These are phyloP conservation scores for Mucor saturninus DNA, from an alignment of 371 early-diverging fungal genomes.

Conservation along the genomic window DNA sequence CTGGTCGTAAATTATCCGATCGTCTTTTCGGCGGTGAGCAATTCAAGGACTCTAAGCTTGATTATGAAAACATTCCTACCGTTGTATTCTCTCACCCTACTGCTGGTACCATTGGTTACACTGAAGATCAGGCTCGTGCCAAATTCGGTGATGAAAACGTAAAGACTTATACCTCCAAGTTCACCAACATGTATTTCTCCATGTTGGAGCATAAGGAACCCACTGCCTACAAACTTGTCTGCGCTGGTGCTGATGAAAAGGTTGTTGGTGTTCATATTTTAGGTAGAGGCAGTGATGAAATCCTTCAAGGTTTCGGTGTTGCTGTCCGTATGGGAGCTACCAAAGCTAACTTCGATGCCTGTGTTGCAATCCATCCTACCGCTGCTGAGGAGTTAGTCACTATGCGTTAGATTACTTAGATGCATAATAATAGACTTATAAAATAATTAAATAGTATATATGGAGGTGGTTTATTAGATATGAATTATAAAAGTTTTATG, in stretches of 20 bases:
- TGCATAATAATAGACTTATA: too few species aligned
- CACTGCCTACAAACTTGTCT: conserved; percentile 90
- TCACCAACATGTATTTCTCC: conserved; percentile 92
- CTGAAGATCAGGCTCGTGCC: conserved; percentile 81
- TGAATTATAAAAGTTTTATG: too few species aligned
- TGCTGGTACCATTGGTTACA: conserved; percentile 88
- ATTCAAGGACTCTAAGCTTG: conserved; percentile 77
- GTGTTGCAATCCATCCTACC: conserved; percentile 99
- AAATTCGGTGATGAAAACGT: conserved; percentile 81
- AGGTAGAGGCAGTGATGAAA: conserved; percentile 93
- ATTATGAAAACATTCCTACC: conserved; percentile 93
- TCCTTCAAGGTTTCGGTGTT: conserved; percentile 90
- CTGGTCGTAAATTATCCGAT: conserved; percentile 92
- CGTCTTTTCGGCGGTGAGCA: conserved; percentile 83
- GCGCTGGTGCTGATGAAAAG: conserved; percentile 85
- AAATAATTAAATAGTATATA: too few species aligned
- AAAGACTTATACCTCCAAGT: conserved; percentile 85
- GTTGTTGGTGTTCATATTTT: conserved; percentile 97
- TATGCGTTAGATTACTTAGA: conserved; percentile 18
- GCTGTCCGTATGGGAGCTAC: conserved; percentile 95
- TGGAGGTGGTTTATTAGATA: too few species aligned
- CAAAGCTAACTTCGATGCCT: conserved; percentile 92
- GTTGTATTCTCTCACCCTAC: conserved; percentile 97
- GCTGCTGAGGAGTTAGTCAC: conserved; percentile 87
- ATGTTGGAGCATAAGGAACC: conserved; percentile 88